Conservation (phyloP, 2,329 filamentous ascomycete species). For the Whalleya microplaca region DNA sequence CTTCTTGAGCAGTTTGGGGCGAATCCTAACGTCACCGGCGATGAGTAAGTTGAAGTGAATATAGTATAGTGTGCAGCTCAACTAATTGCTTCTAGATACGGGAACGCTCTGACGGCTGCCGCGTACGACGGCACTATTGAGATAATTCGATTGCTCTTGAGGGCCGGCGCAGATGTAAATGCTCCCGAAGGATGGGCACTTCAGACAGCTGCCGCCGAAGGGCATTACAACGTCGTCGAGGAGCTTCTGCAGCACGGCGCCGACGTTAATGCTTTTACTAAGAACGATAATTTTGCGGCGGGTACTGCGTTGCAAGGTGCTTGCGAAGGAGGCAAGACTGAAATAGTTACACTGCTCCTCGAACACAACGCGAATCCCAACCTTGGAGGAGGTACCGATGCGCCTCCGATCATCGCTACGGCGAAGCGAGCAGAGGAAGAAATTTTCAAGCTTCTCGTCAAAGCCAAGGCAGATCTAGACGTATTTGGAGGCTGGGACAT, state of each 20-base stretch:
- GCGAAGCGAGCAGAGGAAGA: conserved; percentile 38
- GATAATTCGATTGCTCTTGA: conserved; percentile 38
- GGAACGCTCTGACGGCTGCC: conserved; percentile 43
- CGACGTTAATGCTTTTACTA: conserved; percentile 39
- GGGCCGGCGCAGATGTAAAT: conserved; percentile 41
- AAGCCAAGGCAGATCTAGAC: conserved; percentile 41
- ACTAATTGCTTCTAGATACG: conserved; percentile 32
- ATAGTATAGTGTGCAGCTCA: background rate
- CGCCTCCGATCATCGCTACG: conserved; percentile 44
- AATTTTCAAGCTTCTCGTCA: conserved; percentile 42
- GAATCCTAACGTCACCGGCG: conserved; percentile 43
- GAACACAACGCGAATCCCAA: conserved; percentile 43
- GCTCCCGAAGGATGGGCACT: conserved; percentile 42
- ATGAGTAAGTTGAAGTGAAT: conserved; percentile 37
- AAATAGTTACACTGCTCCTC: conserved; percentile 44
- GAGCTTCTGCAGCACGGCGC: conserved; percentile 41
- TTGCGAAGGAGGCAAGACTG: conserved; percentile 38
- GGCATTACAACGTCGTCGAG: conserved; percentile 40
- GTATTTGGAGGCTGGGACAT: conserved; percentile 40
- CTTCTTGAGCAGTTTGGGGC: conserved; percentile 41
- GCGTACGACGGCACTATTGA: conserved; percentile 43
- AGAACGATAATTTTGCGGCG: conserved; percentile 33
- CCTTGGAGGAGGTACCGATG: conserved; percentile 38
- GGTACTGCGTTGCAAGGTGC: conserved; percentile 47
- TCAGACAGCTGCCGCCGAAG: conserved; percentile 42